A percentile compares a stretch with the other conserved stretches of the same genome.
phyloP scores from a whole-genome alignment of 257 asterid genomes.

The Oldenlandia corymbosa region DNA sequence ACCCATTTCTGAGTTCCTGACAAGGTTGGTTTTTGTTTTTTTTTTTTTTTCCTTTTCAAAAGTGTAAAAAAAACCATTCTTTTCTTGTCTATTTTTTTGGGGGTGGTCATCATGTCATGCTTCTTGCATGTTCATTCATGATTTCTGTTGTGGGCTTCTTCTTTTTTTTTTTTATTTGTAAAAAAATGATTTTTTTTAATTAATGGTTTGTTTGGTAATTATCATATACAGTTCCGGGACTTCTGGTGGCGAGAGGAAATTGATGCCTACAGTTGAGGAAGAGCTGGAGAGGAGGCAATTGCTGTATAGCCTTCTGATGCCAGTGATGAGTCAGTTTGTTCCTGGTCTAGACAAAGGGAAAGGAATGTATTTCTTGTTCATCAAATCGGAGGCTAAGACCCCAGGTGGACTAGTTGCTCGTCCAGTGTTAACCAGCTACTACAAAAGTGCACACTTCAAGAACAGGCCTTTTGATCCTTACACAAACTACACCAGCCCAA shows the following conservation, averaged over 20 bases:
- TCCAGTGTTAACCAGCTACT: conserved; percentile 80
- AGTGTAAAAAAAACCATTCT: not conserved
- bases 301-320: conserved; percentile 85
- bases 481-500: conserved; percentile 91
- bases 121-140: conserved; percentile 13
- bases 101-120: not conserved
- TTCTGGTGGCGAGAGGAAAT: conserved; percentile 81
- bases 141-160: not conserved
- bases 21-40: conserved; percentile 17
- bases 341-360: conserved; percentile 73
- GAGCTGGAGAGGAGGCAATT: conserved; percentile 63
- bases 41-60: not conserved
- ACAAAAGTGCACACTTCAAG: conserved; percentile 77
- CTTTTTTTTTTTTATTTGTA: not conserved
- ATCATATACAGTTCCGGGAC: conserved; percentile 61
- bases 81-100: not conserved
- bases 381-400: conserved; percentile 69
- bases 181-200: too few relatives aligned
- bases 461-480: conserved; percentile 74
- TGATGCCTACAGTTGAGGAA: conserved; percentile 90
- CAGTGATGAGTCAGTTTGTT: conserved; percentile 77
- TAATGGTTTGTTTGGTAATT: not conserved
- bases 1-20: conserved; percentile 39
- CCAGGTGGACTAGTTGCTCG: conserved; percentile 81
- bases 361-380: conserved; percentile 82